Percentiles rank a stretch among this genome's conserved stretches.
phyloP scores from a whole-genome alignment of 2,329 filamentous ascomycete genomes.

The Ilyonectria mors-panacis region DNA sequence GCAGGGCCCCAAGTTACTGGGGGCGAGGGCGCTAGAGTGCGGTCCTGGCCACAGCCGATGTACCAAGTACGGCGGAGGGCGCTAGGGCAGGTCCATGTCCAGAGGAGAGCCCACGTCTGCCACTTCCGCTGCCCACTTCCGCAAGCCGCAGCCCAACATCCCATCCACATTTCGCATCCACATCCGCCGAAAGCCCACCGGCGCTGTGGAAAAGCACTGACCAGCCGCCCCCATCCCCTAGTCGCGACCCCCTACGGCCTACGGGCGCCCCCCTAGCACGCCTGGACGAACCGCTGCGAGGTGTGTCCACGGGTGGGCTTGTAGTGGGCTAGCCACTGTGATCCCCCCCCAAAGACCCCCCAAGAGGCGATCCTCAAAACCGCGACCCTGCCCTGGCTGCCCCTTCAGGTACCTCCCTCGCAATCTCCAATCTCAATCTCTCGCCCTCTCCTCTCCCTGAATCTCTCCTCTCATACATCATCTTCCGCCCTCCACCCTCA shows the following conservation, averaged over 20 bases:
- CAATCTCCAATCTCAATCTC: constrained; percentile 10
- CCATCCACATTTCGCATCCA: background rate
- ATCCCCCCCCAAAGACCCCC: background rate
- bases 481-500: background rate
- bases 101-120: background rate
- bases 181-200: background rate
- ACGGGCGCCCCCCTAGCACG: background rate
- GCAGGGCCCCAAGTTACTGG: background rate
- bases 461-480: background rate
- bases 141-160: background rate
- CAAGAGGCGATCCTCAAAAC: background rate
- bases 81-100: background rate
- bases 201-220: background rate
- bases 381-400: background rate
- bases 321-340: background rate
- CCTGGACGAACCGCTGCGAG: constrained; percentile 11
- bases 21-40: background rate
- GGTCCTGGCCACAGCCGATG: background rate
- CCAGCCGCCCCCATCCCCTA: background rate
- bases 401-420: constrained; percentile 5
- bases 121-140: background rate
- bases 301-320: background rate
- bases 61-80: background rate
- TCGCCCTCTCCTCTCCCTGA: constrained; percentile 4
- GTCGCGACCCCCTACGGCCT: background rate